Conservation (phyloP, 202 grass and related monocot species). For the Dendrocalamus latiflorus region DNA sequence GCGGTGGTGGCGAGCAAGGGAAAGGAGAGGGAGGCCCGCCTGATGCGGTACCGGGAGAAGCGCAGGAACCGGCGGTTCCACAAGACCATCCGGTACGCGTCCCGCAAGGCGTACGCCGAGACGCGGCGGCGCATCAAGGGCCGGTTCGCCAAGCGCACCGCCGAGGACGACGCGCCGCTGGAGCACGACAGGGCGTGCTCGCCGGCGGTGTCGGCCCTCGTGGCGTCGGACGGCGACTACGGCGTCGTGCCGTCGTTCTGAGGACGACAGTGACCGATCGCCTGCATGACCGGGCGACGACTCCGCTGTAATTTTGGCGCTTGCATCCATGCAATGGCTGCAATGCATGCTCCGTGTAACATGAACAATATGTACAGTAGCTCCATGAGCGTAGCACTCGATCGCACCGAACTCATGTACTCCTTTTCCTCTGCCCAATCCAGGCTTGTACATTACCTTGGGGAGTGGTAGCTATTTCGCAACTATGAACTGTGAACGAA, state of each 20-base stretch:
- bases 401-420: background rate
- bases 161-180: constrained; percentile 27
- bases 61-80: constrained; percentile 72
- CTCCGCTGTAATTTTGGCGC: constrained; percentile 22
- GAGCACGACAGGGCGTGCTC: constrained; percentile 37
- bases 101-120: constrained; percentile 88
- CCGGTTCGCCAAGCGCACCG: constrained; percentile 59
- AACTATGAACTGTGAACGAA: background rate
- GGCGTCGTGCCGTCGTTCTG: constrained; percentile 68
- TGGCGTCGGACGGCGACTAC: constrained; percentile 39
- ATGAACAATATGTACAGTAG: constrained; percentile 39
- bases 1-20: constrained; percentile 28
- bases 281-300: background rate
- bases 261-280: background rate
- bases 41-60: constrained; percentile 92
- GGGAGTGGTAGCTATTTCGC: background rate
- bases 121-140: constrained; percentile 76
- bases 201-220: constrained; percentile 26
- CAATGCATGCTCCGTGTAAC: constrained; percentile 22
- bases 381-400: background rate
- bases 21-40: constrained; percentile 53
- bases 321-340: background rate
- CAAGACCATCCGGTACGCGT: constrained; percentile 85
- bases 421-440: background rate
- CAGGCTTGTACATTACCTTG: constrained; percentile 10